Conservation (phyloP, 2,329 filamentous ascomycete genomes). For the Diaporthe humulicola region DNA sequence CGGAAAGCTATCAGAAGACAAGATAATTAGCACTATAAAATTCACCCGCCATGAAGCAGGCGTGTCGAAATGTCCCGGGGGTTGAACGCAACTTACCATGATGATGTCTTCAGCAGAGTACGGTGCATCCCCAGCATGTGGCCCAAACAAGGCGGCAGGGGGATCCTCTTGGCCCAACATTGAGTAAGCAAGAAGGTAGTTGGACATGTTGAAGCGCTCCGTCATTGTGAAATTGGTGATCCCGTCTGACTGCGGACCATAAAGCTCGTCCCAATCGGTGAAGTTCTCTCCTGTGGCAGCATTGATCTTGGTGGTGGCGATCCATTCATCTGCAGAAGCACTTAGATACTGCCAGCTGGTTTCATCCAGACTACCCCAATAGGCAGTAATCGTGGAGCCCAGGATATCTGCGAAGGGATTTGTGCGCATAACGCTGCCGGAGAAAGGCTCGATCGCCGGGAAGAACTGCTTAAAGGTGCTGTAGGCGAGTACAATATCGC, state of each 20-base stretch:
- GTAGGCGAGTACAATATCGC: not conserved
- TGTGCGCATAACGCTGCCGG: not conserved
- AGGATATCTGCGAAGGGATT: not conserved
- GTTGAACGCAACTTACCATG: not conserved
- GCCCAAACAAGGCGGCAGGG: not conserved
- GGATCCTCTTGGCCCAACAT: not conserved
- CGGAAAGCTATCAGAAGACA: slow-evolving; percentile 41
- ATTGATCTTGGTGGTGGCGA: not conserved
- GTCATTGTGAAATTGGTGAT: slow-evolving; percentile 2
- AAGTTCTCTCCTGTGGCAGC: not conserved
- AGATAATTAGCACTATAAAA: not conserved
- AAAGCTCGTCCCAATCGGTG: not conserved
- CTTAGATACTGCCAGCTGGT: not conserved
- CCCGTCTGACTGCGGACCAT: not conserved
- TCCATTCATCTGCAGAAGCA: slow-evolving; percentile 10
- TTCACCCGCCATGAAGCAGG: not conserved
- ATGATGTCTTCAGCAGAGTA: not conserved
- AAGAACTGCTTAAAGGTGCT: slow-evolving; percentile 3
- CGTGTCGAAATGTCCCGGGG: not conserved
- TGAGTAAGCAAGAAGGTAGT: not conserved
- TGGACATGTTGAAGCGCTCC: slow-evolving; percentile 33
- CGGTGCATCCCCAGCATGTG: not conserved
- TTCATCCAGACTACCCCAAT: not conserved
- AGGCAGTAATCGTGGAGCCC: not conserved
- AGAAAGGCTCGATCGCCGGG: not conserved